Evolutionary conservation across 2,329 filamentous ascomycete species (phyloP).

Genomic region (Colletotrichum sp.): DNA sequence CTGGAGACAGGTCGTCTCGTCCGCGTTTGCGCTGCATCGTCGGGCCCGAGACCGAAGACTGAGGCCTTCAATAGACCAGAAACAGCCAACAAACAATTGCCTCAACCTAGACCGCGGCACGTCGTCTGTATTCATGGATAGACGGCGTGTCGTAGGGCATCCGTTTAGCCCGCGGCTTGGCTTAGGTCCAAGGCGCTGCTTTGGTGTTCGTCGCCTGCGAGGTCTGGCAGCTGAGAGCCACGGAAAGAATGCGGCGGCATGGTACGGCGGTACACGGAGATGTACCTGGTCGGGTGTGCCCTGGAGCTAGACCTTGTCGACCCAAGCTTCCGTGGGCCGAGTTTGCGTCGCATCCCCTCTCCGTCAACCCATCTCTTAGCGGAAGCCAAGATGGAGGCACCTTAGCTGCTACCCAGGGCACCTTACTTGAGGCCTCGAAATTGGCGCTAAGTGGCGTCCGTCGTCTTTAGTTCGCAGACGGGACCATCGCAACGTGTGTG

Average conservation of each 20-base stretch:
- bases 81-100: not conserved
- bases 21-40: not conserved
- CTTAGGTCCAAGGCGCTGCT: not conserved
- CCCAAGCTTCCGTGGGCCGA: slow-evolving; percentile 13
- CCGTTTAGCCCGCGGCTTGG: not conserved
- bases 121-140: not conserved
- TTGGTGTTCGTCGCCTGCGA: not conserved
- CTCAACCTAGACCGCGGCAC: not conserved
- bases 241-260: not conserved
- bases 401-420: slow-evolving; percentile 17
- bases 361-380: slow-evolving; percentile 17
- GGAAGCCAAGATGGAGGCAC: slow-evolving; percentile 18
- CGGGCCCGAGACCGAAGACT: not conserved
- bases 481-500: not conserved
- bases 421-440: slow-evolving; percentile 16
- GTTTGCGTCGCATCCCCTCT: slow-evolving; percentile 18
- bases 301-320: slow-evolving; percentile 16
- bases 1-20: slow-evolving; percentile 11
- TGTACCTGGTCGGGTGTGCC: not conserved
- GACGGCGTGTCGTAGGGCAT: not conserved
- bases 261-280: not conserved
- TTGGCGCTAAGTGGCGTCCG: not conserved
- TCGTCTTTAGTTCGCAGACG: slow-evolving; percentile 1
- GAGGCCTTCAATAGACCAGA: not conserved
- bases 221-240: not conserved